phyloP scores from a whole-genome alignment of 208 protist species.

The Trypanosoma vivax region DNA sequence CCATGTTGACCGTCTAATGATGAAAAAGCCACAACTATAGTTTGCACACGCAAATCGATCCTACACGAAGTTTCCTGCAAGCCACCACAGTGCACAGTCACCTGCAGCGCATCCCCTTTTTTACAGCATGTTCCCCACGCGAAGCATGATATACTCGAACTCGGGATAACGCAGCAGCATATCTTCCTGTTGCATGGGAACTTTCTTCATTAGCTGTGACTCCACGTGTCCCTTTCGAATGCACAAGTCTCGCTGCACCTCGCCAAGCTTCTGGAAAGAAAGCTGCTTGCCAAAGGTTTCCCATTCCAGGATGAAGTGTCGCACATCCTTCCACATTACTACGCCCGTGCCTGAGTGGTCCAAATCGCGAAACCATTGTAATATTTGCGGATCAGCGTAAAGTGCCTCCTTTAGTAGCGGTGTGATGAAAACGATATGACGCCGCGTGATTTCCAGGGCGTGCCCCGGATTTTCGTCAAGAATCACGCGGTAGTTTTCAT shows the following conservation, averaged over 20 bases:
- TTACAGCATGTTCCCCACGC: slow-evolving; percentile 42
- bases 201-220: slow-evolving; percentile 45
- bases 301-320: slow-evolving; percentile 44
- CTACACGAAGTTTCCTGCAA: slow-evolving; percentile 1
- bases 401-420: slow-evolving; percentile 72
- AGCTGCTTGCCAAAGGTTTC: slow-evolving; percentile 41
- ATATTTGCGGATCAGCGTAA: slow-evolving; percentile 85
- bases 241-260: slow-evolving; percentile 56
- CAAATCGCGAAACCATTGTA: slow-evolving; percentile 95
- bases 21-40: too few relatives aligned
- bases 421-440: slow-evolving; percentile 55
- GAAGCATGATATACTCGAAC: slow-evolving; percentile 66
- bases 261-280: slow-evolving; percentile 43
- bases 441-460: slow-evolving; percentile 81
- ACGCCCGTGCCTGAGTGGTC: slow-evolving; percentile 87
- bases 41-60: too few relatives aligned
- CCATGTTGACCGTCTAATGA: too few relatives aligned
- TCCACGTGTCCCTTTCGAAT: slow-evolving; percentile 37
- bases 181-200: slow-evolving; percentile 61
- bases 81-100: too few relatives aligned
- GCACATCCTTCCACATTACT: slow-evolving; percentile 62
- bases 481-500: slow-evolving; percentile 46
- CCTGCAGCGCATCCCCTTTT: too few relatives aligned
- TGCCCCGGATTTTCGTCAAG: slow-evolving; percentile 95
- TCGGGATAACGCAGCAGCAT: slow-evolving; percentile 51